Evolutionary conservation across 1,284 basidiomycete genomes (phyloP).

Genomic region (Meripilus lineatus): DNA sequence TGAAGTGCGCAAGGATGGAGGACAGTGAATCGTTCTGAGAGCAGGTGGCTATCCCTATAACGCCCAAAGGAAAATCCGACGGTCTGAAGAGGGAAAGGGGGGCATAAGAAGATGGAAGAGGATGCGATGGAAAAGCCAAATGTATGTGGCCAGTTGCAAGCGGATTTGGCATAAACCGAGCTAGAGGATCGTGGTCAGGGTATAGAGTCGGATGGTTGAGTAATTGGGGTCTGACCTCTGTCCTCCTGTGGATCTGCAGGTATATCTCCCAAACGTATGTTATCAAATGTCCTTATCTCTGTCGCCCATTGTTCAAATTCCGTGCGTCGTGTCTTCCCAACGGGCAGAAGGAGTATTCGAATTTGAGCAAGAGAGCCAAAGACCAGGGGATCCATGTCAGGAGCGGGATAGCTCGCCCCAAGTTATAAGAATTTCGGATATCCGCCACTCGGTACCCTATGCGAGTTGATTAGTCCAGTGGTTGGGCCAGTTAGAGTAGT

Average conservation of each 20-base stretch:
- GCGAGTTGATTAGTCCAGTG: no score
- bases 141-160: constrained; percentile 71
- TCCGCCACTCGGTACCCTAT: no score
- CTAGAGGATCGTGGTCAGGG: no score
- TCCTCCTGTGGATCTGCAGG: constrained; percentile 75
- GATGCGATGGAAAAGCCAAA: constrained; percentile 68
- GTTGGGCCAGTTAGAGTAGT: no score
- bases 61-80: constrained; percentile 74
- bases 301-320: constrained; percentile 66
- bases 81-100: constrained; percentile 65
- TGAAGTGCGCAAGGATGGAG: constrained; percentile 62
- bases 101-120: constrained; percentile 52
- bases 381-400: constrained; percentile 68
- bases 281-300: constrained; percentile 66
- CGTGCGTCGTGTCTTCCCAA: constrained; percentile 60
- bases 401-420: no score
- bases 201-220: no score
- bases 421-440: no score
- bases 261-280: constrained; percentile 73
- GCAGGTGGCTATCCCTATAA: constrained; percentile 73
- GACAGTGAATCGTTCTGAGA: constrained; percentile 53
- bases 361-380: constrained; percentile 80
- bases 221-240: constrained; percentile 61
- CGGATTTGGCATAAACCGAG: constrained; percentile 78
- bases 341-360: constrained; percentile 71